Conservation (phyloP, 1,284 basidiomycete genomes). For the Irpex sp. region DNA sequence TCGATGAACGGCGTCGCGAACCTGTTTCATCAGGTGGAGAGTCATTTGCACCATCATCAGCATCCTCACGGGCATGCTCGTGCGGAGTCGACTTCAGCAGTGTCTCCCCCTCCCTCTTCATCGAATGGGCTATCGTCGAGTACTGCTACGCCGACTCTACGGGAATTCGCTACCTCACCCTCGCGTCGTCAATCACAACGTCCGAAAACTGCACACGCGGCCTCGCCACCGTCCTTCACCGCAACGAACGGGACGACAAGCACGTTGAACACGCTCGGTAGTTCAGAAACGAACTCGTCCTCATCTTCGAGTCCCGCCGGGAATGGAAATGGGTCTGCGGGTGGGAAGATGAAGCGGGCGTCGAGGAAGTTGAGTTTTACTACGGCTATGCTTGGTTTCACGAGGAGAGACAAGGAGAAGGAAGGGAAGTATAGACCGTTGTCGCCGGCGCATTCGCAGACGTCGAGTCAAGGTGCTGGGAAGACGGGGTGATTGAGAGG, state of each 20-base stretch:
- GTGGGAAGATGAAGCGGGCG: constrained; percentile 35
- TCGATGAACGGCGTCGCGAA: background rate
- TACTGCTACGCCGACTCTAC: too few species aligned
- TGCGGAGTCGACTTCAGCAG: too few species aligned
- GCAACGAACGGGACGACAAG: background rate
- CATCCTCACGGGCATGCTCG: too few species aligned
- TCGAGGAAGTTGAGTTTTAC: constrained; percentile 68
- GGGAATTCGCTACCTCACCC: too few species aligned
- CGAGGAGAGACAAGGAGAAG: constrained; percentile 37
- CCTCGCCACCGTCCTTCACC: background rate
- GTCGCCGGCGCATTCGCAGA: background rate
- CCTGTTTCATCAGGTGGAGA: too few species aligned
- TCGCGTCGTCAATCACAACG: too few species aligned
- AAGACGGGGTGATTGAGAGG: too few species aligned
- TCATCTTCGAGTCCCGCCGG: background rate
- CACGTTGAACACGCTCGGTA: background rate
- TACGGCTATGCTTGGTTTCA: constrained; percentile 58
- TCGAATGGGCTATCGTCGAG: too few species aligned
- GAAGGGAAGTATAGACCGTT: background rate
- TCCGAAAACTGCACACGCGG: too few species aligned
- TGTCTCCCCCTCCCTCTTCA: too few species aligned
- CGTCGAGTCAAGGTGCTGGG: too few species aligned
- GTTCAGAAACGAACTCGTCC: background rate
- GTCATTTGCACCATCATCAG: too few species aligned
- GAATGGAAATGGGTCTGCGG: background rate